Conservation (phyloP, 1,284 basidiomycete genomes). For the Caloboletus firmus region DNA sequence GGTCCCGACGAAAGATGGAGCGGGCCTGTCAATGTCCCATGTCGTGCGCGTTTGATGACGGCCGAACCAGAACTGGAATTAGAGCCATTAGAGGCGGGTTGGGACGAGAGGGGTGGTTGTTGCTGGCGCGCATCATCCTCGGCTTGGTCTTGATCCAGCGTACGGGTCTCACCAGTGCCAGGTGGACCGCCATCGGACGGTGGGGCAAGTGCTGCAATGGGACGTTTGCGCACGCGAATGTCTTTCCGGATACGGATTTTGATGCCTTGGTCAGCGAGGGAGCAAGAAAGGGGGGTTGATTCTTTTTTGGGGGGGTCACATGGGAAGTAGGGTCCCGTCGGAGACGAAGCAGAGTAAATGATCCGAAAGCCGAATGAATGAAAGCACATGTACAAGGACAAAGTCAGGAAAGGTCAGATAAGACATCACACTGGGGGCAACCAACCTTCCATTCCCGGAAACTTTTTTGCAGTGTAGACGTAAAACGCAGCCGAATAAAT, state of each 20-base stretch:
- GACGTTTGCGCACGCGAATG: constrained; percentile 74
- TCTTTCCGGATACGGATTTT: constrained; percentile 92
- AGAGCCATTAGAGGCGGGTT: constrained; percentile 6
- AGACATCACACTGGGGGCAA: constrained; percentile 16
- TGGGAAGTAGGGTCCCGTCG: constrained; percentile 4
- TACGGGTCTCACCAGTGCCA: constrained; percentile 19
- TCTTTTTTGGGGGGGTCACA: constrained; percentile 45
- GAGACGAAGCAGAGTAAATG: constrained; percentile 19
- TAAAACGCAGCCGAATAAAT: constrained; percentile 86
- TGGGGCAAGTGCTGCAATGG: constrained; percentile 44
- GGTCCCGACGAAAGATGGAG: constrained; percentile 24
- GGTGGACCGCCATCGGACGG: constrained; percentile 38
- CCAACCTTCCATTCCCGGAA: constrained; percentile 89
- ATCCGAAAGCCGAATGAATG: constrained; percentile 23
- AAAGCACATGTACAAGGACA: constrained; percentile 14
- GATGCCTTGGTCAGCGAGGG: constrained; percentile 88
- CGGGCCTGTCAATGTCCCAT: constrained; percentile 28
- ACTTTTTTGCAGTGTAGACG: constrained; percentile 93
- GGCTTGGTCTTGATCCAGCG: constrained; percentile 26
- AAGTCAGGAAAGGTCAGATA: constrained; percentile 19
- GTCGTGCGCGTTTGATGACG: constrained; percentile 29
- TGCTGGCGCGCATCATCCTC: constrained; percentile 27
- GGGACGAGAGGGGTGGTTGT: constrained; percentile 13
- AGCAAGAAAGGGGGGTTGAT: constrained; percentile 84
- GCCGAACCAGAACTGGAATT: neutral